Evolutionary conservation across 768 basidiomycete species (phyloP).

Genomic region (Mycena metata): DNA sequence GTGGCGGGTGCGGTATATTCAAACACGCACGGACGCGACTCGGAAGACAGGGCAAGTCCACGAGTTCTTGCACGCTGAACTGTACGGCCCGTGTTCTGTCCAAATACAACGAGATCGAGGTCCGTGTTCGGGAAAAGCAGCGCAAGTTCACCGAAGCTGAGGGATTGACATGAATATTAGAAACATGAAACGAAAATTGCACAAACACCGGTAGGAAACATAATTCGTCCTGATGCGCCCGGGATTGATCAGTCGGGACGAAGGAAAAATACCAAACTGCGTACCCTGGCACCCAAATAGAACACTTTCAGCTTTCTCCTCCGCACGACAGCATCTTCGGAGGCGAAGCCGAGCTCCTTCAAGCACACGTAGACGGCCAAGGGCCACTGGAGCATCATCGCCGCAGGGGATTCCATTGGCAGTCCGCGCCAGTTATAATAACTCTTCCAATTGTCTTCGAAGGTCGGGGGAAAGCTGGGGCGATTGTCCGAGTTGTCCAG

Average conservation of each 20-base stretch:
- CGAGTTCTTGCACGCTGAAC: conserved; percentile 48
- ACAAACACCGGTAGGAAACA: conserved; percentile 57
- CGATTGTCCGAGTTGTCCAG: conserved; percentile 32
- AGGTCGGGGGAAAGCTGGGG: conserved; percentile 43
- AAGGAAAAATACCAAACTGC: conserved; percentile 34
- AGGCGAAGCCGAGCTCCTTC: conserved; percentile 49
- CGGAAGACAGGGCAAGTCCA: conserved; percentile 40
- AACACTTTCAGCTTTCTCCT: conserved; percentile 27
- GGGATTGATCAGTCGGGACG: conserved; percentile 46
- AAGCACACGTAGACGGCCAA: conserved; percentile 55
- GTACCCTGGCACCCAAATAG: conserved; percentile 28
- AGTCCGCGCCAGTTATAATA: conserved; percentile 63
- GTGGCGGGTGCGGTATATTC: conserved; percentile 53
- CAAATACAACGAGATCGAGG: conserved; percentile 58
- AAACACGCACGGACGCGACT: conserved; percentile 48
- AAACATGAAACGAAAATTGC: background rate
- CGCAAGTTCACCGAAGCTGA: conserved; percentile 61
- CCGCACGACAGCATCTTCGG: background rate
- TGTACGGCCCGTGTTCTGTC: conserved; percentile 44
- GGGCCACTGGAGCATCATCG: conserved; percentile 60
- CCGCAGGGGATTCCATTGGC: conserved; percentile 57
- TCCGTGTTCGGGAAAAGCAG: conserved; percentile 61
- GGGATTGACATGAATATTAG: background rate
- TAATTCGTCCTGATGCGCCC: conserved; percentile 51
- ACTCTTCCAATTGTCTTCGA: conserved; percentile 55